Base-by-base conservation (phyloP, 225 moss, liverwort and hornwort genomes). In the Polytrichum formosum region DNA sequence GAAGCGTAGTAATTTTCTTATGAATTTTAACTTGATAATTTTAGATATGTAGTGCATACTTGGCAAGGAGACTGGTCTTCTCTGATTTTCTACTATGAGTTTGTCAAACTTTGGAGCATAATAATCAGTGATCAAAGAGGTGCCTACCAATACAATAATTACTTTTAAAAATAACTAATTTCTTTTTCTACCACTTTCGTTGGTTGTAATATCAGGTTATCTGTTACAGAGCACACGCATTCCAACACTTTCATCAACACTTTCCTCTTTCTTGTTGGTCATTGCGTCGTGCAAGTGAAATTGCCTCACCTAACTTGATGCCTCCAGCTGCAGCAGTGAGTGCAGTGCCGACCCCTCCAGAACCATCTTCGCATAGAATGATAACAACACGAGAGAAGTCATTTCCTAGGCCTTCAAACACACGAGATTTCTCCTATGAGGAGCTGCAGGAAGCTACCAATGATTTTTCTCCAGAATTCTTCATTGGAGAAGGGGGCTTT, bases 401-500 rank as follows among this genome's bases (percentile, higher is more conserved):
- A 31, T 64, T 87, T 73, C 87, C 84, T 78, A 81, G 83, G 21
- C 86, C 91, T 60, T 87, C 95, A 67, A 90, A 82, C 64, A 96
- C 93, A 19, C 83, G 90, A 73, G 82, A 90, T 72, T 96, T 96
- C 61, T 80, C 82, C 16, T 93, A 90, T 55, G 93, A 96, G 30
- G 95, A 96, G 74, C 81, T 96, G 68, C 79, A 85, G 60, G 91
- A 93, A 73, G 95, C 95, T 55, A 93, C 95, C 55, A 87, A 91
- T 73, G 88, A 93, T 77, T 96, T 96, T 71, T 91, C 93, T 67
- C 76, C 85, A 53, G 64, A 85, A 70, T 86, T 77, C 67, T 90
- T 96, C 64, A 83, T 96, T 66, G 95, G 95, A 75, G 95, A 93
- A 79, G 95, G 95, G 37, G 95, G 95, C 19, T 96, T 93, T 75